phyloP scores from a whole-genome alignment of 345 rosid species.

The Hypericum androsaemum region DNA sequence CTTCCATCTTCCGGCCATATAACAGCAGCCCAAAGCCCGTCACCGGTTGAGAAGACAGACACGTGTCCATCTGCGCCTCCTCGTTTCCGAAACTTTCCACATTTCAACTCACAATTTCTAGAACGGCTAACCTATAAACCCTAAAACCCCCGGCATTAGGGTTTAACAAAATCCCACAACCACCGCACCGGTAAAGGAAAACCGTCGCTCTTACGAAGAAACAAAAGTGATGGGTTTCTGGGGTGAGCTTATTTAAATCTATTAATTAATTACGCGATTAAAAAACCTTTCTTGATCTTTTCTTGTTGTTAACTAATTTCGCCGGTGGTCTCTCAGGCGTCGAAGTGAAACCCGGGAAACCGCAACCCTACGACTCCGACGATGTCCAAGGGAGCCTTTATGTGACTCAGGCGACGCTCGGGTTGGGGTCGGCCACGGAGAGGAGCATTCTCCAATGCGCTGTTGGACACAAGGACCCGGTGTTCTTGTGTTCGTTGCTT shows the following conservation, averaged over 20 bases:
- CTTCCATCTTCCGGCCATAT: too few species aligned
- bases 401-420: constrained; percentile 89
- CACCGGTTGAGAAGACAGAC: too few species aligned
- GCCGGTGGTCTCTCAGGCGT: constrained; percentile 29
- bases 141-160: background rate
- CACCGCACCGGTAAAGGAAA: background rate
- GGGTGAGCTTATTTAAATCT: background rate
- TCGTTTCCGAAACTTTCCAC: too few species aligned
- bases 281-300: too few species aligned
- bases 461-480: constrained; percentile 41
- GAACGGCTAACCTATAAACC: too few species aligned
- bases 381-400: constrained; percentile 58
- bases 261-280: too few species aligned
- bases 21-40: too few species aligned
- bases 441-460: constrained; percentile 71
- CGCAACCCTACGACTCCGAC: constrained; percentile 48
- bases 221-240: background rate
- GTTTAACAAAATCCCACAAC: background rate
- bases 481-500: constrained; percentile 69
- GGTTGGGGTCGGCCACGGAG: constrained; percentile 52
- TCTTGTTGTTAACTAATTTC: too few species aligned
- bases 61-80: too few species aligned
- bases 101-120: too few species aligned
- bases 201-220: background rate
- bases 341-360: constrained; percentile 83